phyloP scores from a whole-genome alignment of 805 yeast species.

The Candida andamanensis region DNA sequence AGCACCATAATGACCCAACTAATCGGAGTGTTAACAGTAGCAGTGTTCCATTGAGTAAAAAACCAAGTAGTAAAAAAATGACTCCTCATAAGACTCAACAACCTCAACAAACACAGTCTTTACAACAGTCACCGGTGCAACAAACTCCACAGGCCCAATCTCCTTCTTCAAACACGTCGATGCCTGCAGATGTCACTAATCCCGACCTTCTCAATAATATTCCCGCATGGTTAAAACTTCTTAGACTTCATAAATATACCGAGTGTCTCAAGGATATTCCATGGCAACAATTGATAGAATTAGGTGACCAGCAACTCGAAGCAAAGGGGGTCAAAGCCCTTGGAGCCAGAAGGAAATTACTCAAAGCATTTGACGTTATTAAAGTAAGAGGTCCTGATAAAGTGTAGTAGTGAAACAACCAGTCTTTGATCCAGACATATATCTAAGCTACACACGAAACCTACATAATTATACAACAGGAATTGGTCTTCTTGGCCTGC shows the following conservation, averaged over 20 bases:
- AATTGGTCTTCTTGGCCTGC: slow-evolving; percentile 88
- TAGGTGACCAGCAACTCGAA: slow-evolving; percentile 65
- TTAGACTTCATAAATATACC: slow-evolving; percentile 91
- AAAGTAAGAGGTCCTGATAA: slow-evolving; percentile 18
- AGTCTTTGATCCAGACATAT: background rate
- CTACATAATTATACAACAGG: slow-evolving; percentile 76
- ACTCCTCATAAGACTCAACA: slow-evolving; percentile 9
- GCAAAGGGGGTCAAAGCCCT: slow-evolving; percentile 84
- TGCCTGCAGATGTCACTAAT: slow-evolving; percentile 40
- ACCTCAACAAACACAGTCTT: no score
- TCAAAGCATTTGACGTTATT: slow-evolving; percentile 87
- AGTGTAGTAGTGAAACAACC: background rate
- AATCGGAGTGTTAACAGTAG: slow-evolving; percentile 32
- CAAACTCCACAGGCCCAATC: background rate
- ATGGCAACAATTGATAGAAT: slow-evolving; percentile 75
- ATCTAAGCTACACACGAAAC: background rate
- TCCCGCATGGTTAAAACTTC: slow-evolving; percentile 87
- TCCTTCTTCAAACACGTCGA: slow-evolving; percentile 19
- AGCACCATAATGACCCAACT: slow-evolving; percentile 25
- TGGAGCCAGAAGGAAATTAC: slow-evolving; percentile 91
- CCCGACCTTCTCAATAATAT: slow-evolving; percentile 61
- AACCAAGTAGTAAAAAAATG: slow-evolving; percentile 7
- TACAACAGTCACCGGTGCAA: no score
- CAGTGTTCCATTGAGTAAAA: slow-evolving; percentile 26
- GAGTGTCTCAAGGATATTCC: slow-evolving; percentile 66